A percentile compares a stretch with the other conserved stretches of the same genome.
phyloP scores from a whole-genome alignment of 495 filamentous ascomycete species.

The Tuber calosporum region DNA sequence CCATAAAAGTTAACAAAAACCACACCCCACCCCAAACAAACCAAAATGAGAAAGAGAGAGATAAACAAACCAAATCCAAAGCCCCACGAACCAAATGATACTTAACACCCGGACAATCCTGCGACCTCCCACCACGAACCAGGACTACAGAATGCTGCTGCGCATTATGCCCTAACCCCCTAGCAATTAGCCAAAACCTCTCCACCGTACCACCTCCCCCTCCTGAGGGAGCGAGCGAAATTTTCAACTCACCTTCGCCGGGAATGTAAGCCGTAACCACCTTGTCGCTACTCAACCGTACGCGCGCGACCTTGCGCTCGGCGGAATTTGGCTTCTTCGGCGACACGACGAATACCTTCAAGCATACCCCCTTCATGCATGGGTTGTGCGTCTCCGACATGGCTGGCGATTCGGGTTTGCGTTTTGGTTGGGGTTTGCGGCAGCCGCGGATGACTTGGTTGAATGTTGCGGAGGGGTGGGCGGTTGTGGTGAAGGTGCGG shows the following conservation, averaged over 20 bases:
- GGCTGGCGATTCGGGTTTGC: constrained; percentile 78
- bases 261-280: constrained; percentile 87
- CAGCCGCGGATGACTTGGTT: constrained; percentile 62
- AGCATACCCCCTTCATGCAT: constrained; percentile 86
- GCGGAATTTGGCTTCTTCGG: constrained; percentile 99
- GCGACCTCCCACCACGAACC: constrained; percentile 78
- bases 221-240: not conserved
- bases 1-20: not conserved
- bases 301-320: constrained; percentile 82
- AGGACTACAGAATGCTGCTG: constrained; percentile 97
- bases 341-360: constrained; percentile 83
- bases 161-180: constrained; percentile 72
- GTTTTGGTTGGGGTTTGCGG: constrained; percentile 64
- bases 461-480: constrained; percentile 47
- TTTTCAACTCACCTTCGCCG: constrained; percentile 72
- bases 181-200: constrained; percentile 5
- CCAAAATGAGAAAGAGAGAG: not conserved
- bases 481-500: constrained; percentile 22
- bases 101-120: constrained; percentile 98
- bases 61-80: constrained; percentile 75
- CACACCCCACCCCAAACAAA: not conserved
- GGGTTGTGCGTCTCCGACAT: constrained; percentile 61
- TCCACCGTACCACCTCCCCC: not conserved
- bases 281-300: constrained; percentile 78
- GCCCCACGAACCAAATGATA: constrained; percentile 89